Evolutionary conservation across 176 grass and related monocot genomes (phyloP), one percentile per base, ranked within the genome.

Genomic region (Secale cereale): DNA sequence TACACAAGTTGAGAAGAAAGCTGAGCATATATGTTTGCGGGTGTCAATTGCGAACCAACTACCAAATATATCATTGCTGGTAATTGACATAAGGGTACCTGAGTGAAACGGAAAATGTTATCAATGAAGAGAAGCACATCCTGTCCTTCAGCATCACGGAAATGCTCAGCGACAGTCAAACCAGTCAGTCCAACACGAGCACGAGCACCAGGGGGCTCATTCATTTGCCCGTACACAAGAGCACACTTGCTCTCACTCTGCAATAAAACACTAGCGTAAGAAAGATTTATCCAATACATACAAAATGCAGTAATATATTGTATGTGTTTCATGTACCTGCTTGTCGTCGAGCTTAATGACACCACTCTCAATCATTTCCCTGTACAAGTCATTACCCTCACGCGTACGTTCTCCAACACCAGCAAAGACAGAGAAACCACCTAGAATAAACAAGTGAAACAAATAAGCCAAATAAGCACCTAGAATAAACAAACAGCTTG

Each of bases 361-460:
- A 90, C 94, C 94, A 85, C 94, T 97, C 87, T 97, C 94, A 87
- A 97, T 94, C 94, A 97, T 97, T 88, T 97, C 94, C 82, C 94
- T 97, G 86, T 97, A 97, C 86, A 97, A 66, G 65, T 97, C 94
- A 82, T 97, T 97, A 87, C 94, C 94, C 85, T 97, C 94, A 65
- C 94, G 92, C 57, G 94, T 97, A 78, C 94, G 90, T 86, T 97
- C 94, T 59, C 94, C 94, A 54, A 97, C 94, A 87, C 94, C 94
- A 87, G 94, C 94, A 83, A 97, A 97, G 68, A 97, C 94, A 81
- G 94, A 97, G 81, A 97, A 97, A 92, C 94, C 94, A 89, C 94
- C 94, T 97, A 76, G 31, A 68, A 80, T 41, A 87, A 80, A 43
- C 48, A 85, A 62, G 74, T 52, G 26, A 82, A 78, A 66, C 5